Base-by-base conservation (phyloP, 148 eudicot genomes). In the Rhododendron ovatum region DNA sequence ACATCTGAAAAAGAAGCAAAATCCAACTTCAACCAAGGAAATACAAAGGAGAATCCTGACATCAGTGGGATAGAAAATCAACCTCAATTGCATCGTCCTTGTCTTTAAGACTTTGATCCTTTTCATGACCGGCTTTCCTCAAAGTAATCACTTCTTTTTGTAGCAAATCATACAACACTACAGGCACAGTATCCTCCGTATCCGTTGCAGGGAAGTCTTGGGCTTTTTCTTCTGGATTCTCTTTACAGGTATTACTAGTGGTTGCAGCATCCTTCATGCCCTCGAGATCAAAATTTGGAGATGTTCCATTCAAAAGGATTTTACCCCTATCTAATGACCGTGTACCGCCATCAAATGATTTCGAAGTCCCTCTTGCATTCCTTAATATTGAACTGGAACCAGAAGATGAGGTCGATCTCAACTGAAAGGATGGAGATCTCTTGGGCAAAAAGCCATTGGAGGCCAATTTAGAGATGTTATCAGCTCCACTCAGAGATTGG, bases 71-170 rank as follows among this genome's bases (percentile, higher is more conserved):
- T 30, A 80, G 11, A 67, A 18, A 48, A 65, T 67, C 48, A 69
- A 96, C 99, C 98, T 95, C 99, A 84, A 96, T 96, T 15, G 98
- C 99, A 69, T 96, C 99, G 87, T 95, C 99, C 90, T 96, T 96
- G 91, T 96, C 99, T 91, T 96, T 96, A 78, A 96, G 96, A 90
- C 99, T 94, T 87, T 94, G 98, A 90, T 96, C 99, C 86, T 96
- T 96, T 88, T 96, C 99, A 88, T 94, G 90, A 69, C 96, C 91
- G 89, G 99, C 92, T 91, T 92, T 96, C 90, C 99, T 94, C 90
- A 96, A 90, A 84, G 93, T 87, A 91, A 96, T 69, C 73, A 96
- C 98, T 92, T 96, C 99, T 88, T 95, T 96, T 80, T 96, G 99
- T 71, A 96, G 91, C 89, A 96, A 90, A 92, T 96, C 99, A 91